Evolutionary conservation across 2,329 filamentous ascomycete species (phyloP).

Genomic region (Fusarium buharicum): DNA sequence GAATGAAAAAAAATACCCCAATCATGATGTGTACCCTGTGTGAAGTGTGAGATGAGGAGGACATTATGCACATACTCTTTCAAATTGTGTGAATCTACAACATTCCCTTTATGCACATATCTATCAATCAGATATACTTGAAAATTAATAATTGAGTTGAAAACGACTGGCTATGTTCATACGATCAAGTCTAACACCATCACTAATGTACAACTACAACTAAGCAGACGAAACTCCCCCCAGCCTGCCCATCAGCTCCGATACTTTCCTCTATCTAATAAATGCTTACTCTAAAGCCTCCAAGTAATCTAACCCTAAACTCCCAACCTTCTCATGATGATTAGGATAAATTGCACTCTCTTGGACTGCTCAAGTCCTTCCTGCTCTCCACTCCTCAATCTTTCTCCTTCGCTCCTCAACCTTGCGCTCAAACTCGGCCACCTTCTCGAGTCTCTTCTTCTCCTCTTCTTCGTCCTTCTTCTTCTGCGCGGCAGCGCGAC

Average conservation of each 20-base stretch:
- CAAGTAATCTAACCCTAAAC: slow-evolving; percentile 22
- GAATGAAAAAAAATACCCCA: slow-evolving; percentile 42
- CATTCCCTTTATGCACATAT: background rate
- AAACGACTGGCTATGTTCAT: slow-evolving; percentile 24
- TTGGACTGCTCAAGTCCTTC: slow-evolving; percentile 39
- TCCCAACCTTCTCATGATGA: background rate
- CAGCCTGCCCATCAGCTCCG: slow-evolving; percentile 5
- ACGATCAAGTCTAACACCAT: slow-evolving; percentile 35
- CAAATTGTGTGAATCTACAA: background rate
- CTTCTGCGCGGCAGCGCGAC: slow-evolving; percentile 63
- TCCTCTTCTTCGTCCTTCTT: slow-evolving; percentile 63
- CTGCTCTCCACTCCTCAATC: slow-evolving; percentile 59
- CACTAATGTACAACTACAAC: slow-evolving; percentile 31
- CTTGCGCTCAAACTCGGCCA: slow-evolving; percentile 69
- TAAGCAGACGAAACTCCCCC: background rate
- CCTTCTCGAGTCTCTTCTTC: slow-evolving; percentile 63
- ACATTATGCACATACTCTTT: background rate
- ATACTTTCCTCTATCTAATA: slow-evolving; percentile 25
- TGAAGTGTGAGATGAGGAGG: background rate
- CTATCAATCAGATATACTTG: background rate
- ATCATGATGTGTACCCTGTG: background rate
- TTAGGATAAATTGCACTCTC: background rate
- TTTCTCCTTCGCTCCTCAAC: slow-evolving; percentile 62
- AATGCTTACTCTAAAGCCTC: slow-evolving; percentile 26
- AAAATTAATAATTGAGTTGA: background rate